Evolutionary conservation across 441 rosid genomes (phyloP).

Genomic region (Aleurites moluccanus): DNA sequence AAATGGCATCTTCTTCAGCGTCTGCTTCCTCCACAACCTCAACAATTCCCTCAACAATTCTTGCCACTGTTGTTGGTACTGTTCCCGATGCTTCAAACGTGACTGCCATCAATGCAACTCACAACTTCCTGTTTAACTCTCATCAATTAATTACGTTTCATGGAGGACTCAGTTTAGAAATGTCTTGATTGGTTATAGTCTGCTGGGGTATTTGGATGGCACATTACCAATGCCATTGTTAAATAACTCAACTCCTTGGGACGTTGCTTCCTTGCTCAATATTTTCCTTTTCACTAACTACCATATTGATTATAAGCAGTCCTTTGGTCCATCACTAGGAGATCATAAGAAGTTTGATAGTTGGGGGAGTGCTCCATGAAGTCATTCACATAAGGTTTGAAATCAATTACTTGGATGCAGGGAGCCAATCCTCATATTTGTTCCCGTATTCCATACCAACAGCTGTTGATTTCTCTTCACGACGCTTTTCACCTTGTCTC

Average conservation of each 20-base stretch:
- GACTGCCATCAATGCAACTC: too few relatives aligned
- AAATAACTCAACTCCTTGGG: slow-evolving; percentile 28
- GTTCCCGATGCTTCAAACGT: too few relatives aligned
- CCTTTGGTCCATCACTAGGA: slow-evolving; percentile 23
- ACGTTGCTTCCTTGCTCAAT: slow-evolving; percentile 28
- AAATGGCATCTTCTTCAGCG: too few relatives aligned
- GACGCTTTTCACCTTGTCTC: slow-evolving; percentile 36
- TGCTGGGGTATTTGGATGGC: too few relatives aligned
- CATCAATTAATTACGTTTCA: too few relatives aligned
- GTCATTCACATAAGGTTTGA: slow-evolving; percentile 30
- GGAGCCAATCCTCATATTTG: slow-evolving; percentile 18
- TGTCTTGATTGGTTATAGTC: too few relatives aligned
- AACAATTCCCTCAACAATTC: too few relatives aligned
- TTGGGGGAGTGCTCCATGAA: slow-evolving; percentile 22
- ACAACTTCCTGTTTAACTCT: too few relatives aligned
- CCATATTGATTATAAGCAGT: slow-evolving; percentile 16
- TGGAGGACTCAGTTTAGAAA: too few relatives aligned
- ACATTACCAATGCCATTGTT: too few relatives aligned
- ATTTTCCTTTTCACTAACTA: slow-evolving; percentile 26
- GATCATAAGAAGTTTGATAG: slow-evolving; percentile 23
- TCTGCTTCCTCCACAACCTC: too few relatives aligned
- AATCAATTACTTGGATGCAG: slow-evolving; percentile 25
- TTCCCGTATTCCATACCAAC: slow-evolving; percentile 25
- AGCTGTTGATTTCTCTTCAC: slow-evolving; percentile 23
- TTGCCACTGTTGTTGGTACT: too few relatives aligned